phyloP scores from a whole-genome alignment of 352 stramenopile species.

The Phytophthora aleatoria region DNA sequence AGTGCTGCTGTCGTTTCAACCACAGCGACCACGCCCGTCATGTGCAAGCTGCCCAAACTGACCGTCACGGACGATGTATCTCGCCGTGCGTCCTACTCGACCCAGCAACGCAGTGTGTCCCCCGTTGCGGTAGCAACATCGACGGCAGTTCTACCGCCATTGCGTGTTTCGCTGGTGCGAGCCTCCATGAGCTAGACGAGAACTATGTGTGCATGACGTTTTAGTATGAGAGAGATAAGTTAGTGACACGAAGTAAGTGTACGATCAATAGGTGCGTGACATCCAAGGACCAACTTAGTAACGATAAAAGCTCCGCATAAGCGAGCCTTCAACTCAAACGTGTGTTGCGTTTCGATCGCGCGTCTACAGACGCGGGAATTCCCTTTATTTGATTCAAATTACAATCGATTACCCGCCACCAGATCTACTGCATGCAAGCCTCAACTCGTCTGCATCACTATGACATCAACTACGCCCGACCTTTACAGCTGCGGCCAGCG shows the following conservation, averaged over 20 bases:
- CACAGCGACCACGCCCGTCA: constrained; percentile 17
- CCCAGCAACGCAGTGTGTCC: constrained; percentile 25
- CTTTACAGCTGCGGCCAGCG: background rate
- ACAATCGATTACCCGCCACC: constrained; percentile 4
- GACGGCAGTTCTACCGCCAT: constrained; percentile 41
- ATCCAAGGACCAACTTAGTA: constrained; percentile 4
- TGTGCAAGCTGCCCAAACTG: constrained; percentile 44
- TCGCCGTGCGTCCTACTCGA: constrained; percentile 28
- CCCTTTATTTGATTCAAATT: background rate
- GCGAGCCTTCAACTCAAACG: constrained; percentile 2
- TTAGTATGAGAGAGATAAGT: constrained; percentile 30
- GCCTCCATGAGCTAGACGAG: constrained; percentile 41
- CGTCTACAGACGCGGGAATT: constrained; percentile 5
- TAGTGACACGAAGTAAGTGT: constrained; percentile 35
- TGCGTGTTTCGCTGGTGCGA: constrained; percentile 50
- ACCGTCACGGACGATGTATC: constrained; percentile 29
- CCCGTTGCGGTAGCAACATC: constrained; percentile 37
- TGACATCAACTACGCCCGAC: background rate
- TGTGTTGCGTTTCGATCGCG: background rate
- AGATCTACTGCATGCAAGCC: constrained; percentile 6
- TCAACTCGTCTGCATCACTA: constrained; percentile 4
- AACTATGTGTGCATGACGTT: constrained; percentile 29
- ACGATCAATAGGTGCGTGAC: constrained; percentile 6
- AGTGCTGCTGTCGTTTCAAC: constrained; percentile 10
- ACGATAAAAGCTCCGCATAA: constrained; percentile 15